Percentiles rank a stretch among this genome's conserved stretches.
These are phyloP conservation scores for Phytophthora litchii DNA, from an alignment of 352 stramenopile genomes.

Conservation along the genomic window DNA sequence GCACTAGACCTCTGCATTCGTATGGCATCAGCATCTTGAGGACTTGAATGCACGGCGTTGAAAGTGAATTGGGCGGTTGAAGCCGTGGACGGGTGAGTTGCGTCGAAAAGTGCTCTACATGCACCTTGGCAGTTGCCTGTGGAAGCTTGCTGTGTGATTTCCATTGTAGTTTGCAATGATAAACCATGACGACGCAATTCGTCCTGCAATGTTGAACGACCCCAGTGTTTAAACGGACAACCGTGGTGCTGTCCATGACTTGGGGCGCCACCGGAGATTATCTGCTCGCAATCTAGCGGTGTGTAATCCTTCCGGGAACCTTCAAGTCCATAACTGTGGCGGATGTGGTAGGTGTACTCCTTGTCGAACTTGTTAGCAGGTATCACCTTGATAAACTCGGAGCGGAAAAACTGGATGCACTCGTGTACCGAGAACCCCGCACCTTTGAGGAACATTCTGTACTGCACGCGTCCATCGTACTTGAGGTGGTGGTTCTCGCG, in stretches of 20 bases:
- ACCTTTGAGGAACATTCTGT: conserved; percentile 87
- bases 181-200: conserved; percentile 48
- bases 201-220: conserved; percentile 38
- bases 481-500: conserved; percentile 84
- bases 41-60: neutral
- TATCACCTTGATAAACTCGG: conserved; percentile 71
- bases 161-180: conserved; percentile 16
- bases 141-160: conserved; percentile 42
- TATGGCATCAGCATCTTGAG: conserved; percentile 5
- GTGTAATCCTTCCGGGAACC: conserved; percentile 75
- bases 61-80: conserved; percentile 23
- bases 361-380: conserved; percentile 73
- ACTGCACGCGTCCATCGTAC: conserved; percentile 86
- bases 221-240: conserved; percentile 85
- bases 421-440: conserved; percentile 80
- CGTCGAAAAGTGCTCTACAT: conserved; percentile 58
- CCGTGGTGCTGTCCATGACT: conserved; percentile 78
- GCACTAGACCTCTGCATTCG: neutral
- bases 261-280: conserved; percentile 52
- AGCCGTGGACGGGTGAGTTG: conserved; percentile 28
- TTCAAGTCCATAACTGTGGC: conserved; percentile 87
- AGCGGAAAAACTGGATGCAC: conserved; percentile 76
- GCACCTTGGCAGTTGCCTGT: conserved; percentile 46
- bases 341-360: conserved; percentile 88
- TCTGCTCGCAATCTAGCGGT: conserved; percentile 61